Evolutionary conservation across 2,329 filamentous ascomycete genomes (phyloP), one percentile per base, ranked within the genome.

Genomic region (Chaetomiaceae sp.): DNA sequence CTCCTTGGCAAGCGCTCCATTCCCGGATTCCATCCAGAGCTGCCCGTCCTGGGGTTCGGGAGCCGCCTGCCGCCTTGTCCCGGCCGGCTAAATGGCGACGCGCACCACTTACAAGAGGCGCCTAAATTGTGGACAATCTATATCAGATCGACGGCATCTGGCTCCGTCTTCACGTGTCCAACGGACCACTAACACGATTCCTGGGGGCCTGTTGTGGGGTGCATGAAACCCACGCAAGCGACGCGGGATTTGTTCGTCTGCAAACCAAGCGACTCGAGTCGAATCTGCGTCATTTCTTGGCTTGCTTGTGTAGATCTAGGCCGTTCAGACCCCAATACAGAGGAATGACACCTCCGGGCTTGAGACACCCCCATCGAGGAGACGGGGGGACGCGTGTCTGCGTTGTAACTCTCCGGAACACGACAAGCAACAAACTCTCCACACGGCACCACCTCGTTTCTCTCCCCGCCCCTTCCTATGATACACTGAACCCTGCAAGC

Each of bases 61-160:
- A 48, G 52, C 56, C 51, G 52, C 13, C 37, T 50, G 46, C 58
- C 58, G 58, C 48, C 58, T 60, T 52, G 52, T 54, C 56, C 56
- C 58, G 53, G 53, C 52, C 54, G 58, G 58, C 41, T 60, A 61
- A 61, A 59, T 25, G 53, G 36, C 25, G 16, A 27, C 14, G n/a
- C 36, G n/a, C 1, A 45, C 58, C 56, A 58, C 53, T 60, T 21
- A 54, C 44, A 56, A 8, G 36, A 11, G 7, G 5, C 34, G 6
- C 23, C 18, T 30, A 40, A 32, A 54, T 58, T 52, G 44, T 29
- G 11, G 30, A 30, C 34, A 51, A 48, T 58, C 48, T 56, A 42
- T 23, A 38, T 47, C 46, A 48, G 33, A 42, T 16, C 36, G 25
- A 48, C 58, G 53, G 53, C 51, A 56, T 32, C 51, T 51, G 11